Evolutionary conservation across 768 basidiomycete genomes (phyloP), one percentile per base, ranked within the genome.

Genomic region (Mycena metata): DNA sequence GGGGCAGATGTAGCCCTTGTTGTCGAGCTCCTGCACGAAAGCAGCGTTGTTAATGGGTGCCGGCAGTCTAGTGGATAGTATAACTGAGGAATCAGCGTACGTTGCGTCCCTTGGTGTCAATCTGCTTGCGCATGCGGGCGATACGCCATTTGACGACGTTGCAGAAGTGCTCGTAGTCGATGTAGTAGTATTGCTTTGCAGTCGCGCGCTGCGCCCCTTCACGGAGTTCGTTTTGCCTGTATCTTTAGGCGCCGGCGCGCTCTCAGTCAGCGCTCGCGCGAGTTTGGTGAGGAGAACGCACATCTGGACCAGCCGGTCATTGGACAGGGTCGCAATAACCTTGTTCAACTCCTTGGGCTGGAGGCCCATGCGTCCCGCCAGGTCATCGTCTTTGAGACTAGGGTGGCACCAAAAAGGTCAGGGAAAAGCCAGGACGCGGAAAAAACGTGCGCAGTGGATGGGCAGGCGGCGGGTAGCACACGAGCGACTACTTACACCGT

Each of bases 81-180:
- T 52, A 30, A 55, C 66, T 26, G 39, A 33, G 35, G 56, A 64
- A 45, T 2, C 36, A 39, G 82, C 89, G 63, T 67, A 96, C 96
- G 79, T 96, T 95, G 71, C 96, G 91, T 72, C 97, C 84, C 60
- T 90, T 91, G 36, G 92, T 90, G 80, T 99, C 96, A 70, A 99
- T 95, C 67, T 89, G 89, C 69, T 90, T 86, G 70, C 94, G 88
- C 95, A 98, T 96, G 76, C 94, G 93, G 6, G 94, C 94, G 60
- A 99, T 89, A 45, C 96, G 87, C 95, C 97, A 99, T 79, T 99
- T 98, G 79, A 97, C 94, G 51, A 99, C 96, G 79, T 99, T 96
- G 81, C 95, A 96, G 77, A 98, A 96, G 76, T 91, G 89, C 74
- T 95, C 90, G 79, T 97, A 96, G 82, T 99, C 92, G 77, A 99